Evolutionary conservation across 495 filamentous ascomycete genomes (phyloP).

Genomic region (Hypoxylon fuscum): DNA sequence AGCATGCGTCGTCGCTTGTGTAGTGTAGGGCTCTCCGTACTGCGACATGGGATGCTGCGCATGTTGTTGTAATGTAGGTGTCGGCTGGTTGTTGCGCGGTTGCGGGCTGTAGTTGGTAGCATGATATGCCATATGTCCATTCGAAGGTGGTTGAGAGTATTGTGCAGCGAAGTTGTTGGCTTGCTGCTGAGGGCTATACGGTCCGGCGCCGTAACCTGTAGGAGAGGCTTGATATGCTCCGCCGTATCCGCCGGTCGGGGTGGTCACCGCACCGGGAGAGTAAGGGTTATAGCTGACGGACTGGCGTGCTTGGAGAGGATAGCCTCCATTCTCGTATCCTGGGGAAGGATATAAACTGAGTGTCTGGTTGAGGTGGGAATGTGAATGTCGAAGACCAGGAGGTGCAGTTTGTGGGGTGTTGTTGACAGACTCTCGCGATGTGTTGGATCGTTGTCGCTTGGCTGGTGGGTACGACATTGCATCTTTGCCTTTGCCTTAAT

Average conservation of each 20-base stretch:
- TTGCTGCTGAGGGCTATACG: conserved; percentile 44
- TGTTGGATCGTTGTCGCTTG: conserved; percentile 50
- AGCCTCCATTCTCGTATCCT: conserved; percentile 44
- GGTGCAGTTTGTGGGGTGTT: conserved; percentile 38
- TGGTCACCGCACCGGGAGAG: conserved; percentile 41
- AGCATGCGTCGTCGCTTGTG: conserved; percentile 38
- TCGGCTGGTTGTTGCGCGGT: conserved; percentile 46
- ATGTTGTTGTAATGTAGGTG: conserved; percentile 49
- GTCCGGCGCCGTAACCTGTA: conserved; percentile 33
- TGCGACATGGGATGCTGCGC: conserved; percentile 36
- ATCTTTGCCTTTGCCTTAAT: conserved; percentile 32
- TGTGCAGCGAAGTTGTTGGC: conserved; percentile 37
- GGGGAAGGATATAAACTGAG: conserved; percentile 34
- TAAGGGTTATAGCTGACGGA: conserved; percentile 38
- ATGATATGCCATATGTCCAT: conserved; percentile 40
- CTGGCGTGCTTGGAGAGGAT: conserved; percentile 38
- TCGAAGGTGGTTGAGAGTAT: conserved; percentile 40
- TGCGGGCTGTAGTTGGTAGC: conserved; percentile 26
- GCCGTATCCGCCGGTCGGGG: conserved; percentile 39
- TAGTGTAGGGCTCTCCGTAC: conserved; percentile 40
- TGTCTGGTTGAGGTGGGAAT: conserved; percentile 30
- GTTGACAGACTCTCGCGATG: conserved; percentile 46
- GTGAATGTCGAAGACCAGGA: conserved; percentile 40
- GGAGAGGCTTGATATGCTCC: conserved; percentile 40
- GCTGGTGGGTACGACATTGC: conserved; percentile 48